These are phyloP conservation scores for Xylaria bambusicola DNA, from an alignment of 495 filamentous ascomycete genomes.

Conservation along the genomic window DNA sequence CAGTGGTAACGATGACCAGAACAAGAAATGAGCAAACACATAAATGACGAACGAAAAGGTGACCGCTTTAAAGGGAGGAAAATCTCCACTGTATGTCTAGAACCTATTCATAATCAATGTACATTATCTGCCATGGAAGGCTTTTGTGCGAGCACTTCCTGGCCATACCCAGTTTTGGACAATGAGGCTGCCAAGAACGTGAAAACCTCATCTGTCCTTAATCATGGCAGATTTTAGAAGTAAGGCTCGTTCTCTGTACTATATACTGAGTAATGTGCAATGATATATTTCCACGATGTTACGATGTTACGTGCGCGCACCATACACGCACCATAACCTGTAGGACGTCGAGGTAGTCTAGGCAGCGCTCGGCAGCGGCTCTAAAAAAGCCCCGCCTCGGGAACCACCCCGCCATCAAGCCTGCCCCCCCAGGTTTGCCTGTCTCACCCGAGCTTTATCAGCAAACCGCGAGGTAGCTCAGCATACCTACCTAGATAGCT, in stretches of 20 bases:
- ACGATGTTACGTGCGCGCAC: too few relatives aligned
- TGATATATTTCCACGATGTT: too few relatives aligned
- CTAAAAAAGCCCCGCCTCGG: conserved; percentile 7
- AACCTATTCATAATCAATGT: conserved; percentile 28
- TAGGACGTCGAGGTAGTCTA: too few relatives aligned
- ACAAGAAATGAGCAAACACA: conserved; percentile 36
- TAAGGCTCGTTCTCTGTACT: too few relatives aligned
- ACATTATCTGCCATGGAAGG: conserved; percentile 25
- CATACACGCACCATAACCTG: too few relatives aligned
- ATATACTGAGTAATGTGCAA: too few relatives aligned
- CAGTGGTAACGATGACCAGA: conserved; percentile 45
- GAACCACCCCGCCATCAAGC: conserved; percentile 5
- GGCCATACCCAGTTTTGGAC: neutral
- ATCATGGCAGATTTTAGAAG: too few relatives aligned
- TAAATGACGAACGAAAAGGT: conserved; percentile 7
- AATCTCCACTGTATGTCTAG: conserved; percentile 50
- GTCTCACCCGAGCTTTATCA: conserved; percentile 1
- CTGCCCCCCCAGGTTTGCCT: neutral
- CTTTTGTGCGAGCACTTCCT: neutral
- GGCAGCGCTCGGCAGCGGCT: too few relatives aligned
- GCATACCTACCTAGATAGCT: neutral
- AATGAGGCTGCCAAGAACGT: too few relatives aligned
- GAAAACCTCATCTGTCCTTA: too few relatives aligned
- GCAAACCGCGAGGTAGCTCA: too few relatives aligned
- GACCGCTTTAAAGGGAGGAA: conserved; percentile 16